These are phyloP conservation scores for Sonneratia caseolaris DNA, from an alignment of 345 rosid species.

Conservation along the genomic window DNA sequence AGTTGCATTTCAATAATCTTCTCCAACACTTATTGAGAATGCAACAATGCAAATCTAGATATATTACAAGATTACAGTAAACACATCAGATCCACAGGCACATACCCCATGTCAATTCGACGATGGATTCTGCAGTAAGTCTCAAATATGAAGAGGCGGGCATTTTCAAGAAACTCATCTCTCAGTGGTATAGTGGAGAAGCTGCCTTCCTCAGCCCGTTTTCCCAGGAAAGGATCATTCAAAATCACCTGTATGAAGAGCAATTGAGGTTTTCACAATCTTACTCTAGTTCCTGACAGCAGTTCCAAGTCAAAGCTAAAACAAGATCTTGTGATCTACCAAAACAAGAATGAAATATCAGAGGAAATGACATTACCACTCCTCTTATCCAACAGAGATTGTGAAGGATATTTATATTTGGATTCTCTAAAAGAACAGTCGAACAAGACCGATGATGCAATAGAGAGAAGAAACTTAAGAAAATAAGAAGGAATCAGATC, in stretches of 20 bases:
- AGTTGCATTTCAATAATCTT: not conserved
- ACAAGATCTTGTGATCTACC: not conserved
- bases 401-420: not conserved
- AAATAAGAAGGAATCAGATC: not conserved
- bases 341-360: not conserved
- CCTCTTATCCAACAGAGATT: not conserved
- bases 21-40: not conserved
- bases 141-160: conserved; percentile 87
- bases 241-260: conserved; percentile 51
- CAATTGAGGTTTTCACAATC: not conserved
- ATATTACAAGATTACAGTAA: not conserved
- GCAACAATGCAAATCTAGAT: not conserved
- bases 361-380: not conserved
- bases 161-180: conserved; percentile 98
- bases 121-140: conserved; percentile 95
- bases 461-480: no score
- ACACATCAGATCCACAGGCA: not conserved
- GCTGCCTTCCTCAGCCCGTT: conserved; percentile 76
- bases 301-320: not conserved
- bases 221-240: conserved; percentile 98
- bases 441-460: not conserved
- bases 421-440: not conserved
- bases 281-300: not conserved
- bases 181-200: conserved; percentile 66
- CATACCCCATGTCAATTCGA: conserved; percentile 88